Conservation (phyloP, 768 basidiomycete species). For the Pholiota conissans region DNA sequence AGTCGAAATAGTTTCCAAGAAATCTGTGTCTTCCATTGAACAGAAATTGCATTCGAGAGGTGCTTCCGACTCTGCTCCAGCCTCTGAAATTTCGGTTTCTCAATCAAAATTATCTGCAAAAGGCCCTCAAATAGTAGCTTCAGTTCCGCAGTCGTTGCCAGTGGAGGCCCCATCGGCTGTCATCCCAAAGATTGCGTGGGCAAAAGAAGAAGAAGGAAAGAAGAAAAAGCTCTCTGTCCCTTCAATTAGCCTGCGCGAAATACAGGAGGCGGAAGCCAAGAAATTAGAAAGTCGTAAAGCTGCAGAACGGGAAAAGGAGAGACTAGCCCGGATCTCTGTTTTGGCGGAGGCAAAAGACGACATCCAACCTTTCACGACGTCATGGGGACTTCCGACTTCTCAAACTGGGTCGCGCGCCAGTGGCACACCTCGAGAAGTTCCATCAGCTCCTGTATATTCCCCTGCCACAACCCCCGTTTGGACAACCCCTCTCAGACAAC, state of each 20-base stretch:
- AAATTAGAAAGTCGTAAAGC: slow-evolving; percentile 76
- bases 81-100: neutral
- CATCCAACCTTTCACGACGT: slow-evolving; percentile 60
- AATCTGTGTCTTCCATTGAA: neutral
- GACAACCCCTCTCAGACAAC: slow-evolving; percentile 61
- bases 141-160: neutral
- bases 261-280: slow-evolving; percentile 91
- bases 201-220: slow-evolving; percentile 67
- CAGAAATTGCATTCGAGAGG: slow-evolving; percentile 2
- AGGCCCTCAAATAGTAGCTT: neutral
- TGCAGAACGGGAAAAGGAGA: slow-evolving; percentile 72
- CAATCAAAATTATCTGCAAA: neutral
- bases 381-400: slow-evolving; percentile 89
- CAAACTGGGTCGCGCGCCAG: slow-evolving; percentile 60
- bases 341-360: slow-evolving; percentile 49
- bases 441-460: slow-evolving; percentile 26
- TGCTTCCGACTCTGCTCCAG: neutral
- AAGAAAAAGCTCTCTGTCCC: slow-evolving; percentile 44
- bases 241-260: slow-evolving; percentile 82
- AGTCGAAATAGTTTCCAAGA: neutral
- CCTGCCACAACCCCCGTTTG: slow-evolving; percentile 58
- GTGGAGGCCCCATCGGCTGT: slow-evolving; percentile 10
- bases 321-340: slow-evolving; percentile 46
- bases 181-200: slow-evolving; percentile 59
- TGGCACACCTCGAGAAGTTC: slow-evolving; percentile 40